Evolutionary conservation across 148 eudicot genomes (phyloP).

Genomic region (Silene uniflora): DNA sequence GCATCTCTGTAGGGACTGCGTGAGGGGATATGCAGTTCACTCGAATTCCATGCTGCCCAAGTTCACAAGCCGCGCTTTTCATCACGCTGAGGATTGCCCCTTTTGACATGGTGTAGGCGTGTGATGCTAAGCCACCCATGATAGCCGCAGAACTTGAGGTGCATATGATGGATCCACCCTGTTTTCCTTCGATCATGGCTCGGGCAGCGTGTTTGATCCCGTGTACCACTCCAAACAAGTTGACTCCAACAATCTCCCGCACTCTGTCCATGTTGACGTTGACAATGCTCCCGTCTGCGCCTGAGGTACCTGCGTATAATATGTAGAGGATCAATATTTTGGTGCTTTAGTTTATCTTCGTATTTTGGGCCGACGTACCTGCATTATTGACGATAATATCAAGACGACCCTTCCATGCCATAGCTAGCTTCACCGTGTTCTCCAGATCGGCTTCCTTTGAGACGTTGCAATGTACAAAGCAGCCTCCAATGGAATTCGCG

Average conservation of each 20-base stretch:
- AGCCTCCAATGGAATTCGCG: constrained; percentile 61
- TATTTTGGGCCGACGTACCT: constrained; percentile 20
- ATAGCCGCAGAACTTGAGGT: constrained; percentile 73
- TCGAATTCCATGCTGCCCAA: constrained; percentile 68
- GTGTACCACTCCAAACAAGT: constrained; percentile 51
- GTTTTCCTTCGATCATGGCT: constrained; percentile 51
- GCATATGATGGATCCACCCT: constrained; percentile 63
- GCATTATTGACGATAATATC: constrained; percentile 88
- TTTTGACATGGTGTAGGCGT: constrained; percentile 75
- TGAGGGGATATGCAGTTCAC: constrained; percentile 85
- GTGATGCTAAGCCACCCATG: constrained; percentile 68
- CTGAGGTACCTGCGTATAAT: constrained; percentile 36
- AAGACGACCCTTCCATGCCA: constrained; percentile 66
- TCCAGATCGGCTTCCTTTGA: constrained; percentile 65
- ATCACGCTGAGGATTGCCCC: constrained; percentile 59
- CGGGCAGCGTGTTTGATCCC: constrained; percentile 75
- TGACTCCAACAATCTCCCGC: constrained; percentile 31
- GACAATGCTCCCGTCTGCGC: constrained; percentile 60
- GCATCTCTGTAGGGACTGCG: constrained; percentile 79
- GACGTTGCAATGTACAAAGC: constrained; percentile 76
- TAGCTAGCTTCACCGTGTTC: constrained; percentile 48
- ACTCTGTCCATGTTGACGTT: constrained; percentile 49
- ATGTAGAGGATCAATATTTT: too few species aligned
- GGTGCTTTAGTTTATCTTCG: too few species aligned
- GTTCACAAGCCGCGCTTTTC: constrained; percentile 59